Evolutionary conservation across 1,284 basidiomycete species (phyloP).

Genomic region (Prillingera fragicola): DNA sequence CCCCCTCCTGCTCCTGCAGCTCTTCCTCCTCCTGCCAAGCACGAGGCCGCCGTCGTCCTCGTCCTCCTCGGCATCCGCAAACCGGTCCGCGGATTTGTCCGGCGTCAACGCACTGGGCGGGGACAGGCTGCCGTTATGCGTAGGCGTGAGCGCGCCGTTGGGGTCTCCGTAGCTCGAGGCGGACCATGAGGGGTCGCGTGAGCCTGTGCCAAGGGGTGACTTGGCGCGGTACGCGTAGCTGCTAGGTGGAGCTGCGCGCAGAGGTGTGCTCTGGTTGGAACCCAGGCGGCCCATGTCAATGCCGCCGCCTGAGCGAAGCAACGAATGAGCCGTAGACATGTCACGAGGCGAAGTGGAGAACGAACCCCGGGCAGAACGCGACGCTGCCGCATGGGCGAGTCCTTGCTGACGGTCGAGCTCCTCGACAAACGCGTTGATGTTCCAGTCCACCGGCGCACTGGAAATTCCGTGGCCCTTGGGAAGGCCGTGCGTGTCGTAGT

Average conservation of each 20-base stretch:
- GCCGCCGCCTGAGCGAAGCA: constrained; percentile 2
- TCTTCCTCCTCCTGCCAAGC: no score
- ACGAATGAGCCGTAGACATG: no score
- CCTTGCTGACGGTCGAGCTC: constrained; percentile 11
- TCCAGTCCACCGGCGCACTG: constrained; percentile 19
- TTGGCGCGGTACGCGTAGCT: constrained; percentile 14
- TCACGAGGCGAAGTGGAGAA: no score
- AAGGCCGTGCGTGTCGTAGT: constrained; percentile 9
- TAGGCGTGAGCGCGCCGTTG: not conserved
- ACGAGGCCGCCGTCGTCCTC: constrained; percentile 8
- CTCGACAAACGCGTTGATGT: constrained; percentile 7
- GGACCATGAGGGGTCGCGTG: not conserved
- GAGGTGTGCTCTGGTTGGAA: not conserved
- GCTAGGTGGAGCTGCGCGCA: constrained; percentile 1
- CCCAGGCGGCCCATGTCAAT: constrained; percentile 3
- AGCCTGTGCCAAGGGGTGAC: constrained; percentile 2
- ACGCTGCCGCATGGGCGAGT: no score
- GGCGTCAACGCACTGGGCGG: not conserved
- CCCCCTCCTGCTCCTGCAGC: constrained; percentile 1
- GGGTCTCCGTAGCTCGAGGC: not conserved
- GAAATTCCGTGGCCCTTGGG: constrained; percentile 15
- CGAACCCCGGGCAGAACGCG: no score
- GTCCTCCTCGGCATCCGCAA: constrained; percentile 10
- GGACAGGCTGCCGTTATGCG: not conserved
- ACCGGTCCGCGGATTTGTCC: not conserved